Evolutionary conservation across 768 basidiomycete genomes (phyloP).

Genomic region (Tubosaeta sp.): DNA sequence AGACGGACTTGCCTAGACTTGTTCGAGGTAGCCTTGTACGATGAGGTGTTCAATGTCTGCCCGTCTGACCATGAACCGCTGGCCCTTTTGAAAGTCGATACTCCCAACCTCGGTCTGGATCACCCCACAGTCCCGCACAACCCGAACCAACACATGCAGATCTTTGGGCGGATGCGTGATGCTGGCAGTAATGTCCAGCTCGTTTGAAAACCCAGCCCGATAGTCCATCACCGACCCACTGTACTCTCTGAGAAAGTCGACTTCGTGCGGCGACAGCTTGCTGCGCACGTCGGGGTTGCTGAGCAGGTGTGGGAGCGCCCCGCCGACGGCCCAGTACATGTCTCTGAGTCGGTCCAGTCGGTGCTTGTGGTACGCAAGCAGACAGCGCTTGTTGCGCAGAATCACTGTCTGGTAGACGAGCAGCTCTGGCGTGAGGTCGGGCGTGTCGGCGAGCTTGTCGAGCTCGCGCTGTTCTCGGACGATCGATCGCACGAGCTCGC

Average conservation of each 20-base stretch:
- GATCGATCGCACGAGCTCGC: slow-evolving; percentile 78
- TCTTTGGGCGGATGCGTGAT: slow-evolving; percentile 85
- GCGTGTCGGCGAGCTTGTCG: slow-evolving; percentile 49
- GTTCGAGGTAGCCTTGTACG: slow-evolving; percentile 88
- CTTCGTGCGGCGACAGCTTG: slow-evolving; percentile 74
- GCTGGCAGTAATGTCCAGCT: slow-evolving; percentile 82
- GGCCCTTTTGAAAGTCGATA: slow-evolving; percentile 86
- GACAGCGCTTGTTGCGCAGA: slow-evolving; percentile 90
- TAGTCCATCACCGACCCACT: slow-evolving; percentile 78
- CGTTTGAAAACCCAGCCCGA: slow-evolving; percentile 77
- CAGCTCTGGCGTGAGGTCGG: slow-evolving; percentile 51
- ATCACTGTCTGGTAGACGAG: slow-evolving; percentile 88
- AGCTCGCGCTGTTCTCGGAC: slow-evolving; percentile 91
- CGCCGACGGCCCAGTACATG: slow-evolving; percentile 87
- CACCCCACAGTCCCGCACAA: slow-evolving; percentile 84
- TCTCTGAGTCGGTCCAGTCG: slow-evolving; percentile 79
- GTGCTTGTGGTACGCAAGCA: slow-evolving; percentile 90
- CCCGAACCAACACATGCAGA: slow-evolving; percentile 81
- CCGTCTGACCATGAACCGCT: slow-evolving; percentile 83
- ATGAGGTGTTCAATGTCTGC: slow-evolving; percentile 93
- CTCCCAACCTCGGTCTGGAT: slow-evolving; percentile 90
- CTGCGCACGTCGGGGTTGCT: slow-evolving; percentile 60
- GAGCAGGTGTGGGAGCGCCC: slow-evolving; percentile 81
- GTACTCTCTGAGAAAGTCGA: slow-evolving; percentile 83
- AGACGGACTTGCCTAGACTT: slow-evolving; percentile 47